Conservation (phyloP, 768 basidiomycete genomes). For the Dioszegia aurantiaca region DNA sequence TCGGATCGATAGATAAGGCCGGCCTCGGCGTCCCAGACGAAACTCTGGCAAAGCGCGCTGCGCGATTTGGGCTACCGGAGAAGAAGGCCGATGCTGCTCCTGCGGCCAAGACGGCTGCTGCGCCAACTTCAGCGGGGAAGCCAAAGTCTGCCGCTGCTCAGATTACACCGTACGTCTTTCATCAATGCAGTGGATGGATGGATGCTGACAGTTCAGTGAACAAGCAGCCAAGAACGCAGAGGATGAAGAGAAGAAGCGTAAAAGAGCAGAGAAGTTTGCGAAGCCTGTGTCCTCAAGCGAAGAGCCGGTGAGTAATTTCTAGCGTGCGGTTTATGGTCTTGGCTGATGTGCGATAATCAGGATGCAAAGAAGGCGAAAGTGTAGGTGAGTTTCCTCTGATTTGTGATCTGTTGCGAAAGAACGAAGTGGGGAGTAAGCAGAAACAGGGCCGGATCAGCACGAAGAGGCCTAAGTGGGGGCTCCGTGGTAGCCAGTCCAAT, state of each 20-base stretch:
- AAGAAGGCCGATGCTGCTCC: conserved; percentile 24
- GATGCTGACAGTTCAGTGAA: conserved; percentile 35
- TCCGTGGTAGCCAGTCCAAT: background rate
- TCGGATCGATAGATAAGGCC: conserved; percentile 23
- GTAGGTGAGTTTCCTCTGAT: conserved; percentile 28
- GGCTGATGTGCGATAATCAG: conserved; percentile 5
- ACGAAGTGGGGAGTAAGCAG: background rate
- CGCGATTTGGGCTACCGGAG: conserved; percentile 43
- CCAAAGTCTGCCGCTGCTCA: conserved; percentile 26
- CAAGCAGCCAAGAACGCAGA: conserved; percentile 38
- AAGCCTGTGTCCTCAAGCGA: conserved; percentile 23
- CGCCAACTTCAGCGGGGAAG: conserved; percentile 9
- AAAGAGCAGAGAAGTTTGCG: conserved; percentile 45
- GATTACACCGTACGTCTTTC: conserved; percentile 31
- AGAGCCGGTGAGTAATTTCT: conserved; percentile 11
- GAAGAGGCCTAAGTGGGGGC: too few species aligned
- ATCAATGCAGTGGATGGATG: background rate
- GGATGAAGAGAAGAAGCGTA: conserved; percentile 50
- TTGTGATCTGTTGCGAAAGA: background rate
- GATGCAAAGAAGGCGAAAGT: conserved; percentile 42
- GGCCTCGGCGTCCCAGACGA: conserved; percentile 39
- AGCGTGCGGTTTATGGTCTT: background rate
- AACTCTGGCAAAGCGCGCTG: conserved; percentile 38
- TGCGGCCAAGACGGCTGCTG: conserved; percentile 14
- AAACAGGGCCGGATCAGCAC: too few species aligned